Evolutionary conservation across 1,284 basidiomycete genomes (phyloP).

Genomic region (Bjerkandera adusta): DNA sequence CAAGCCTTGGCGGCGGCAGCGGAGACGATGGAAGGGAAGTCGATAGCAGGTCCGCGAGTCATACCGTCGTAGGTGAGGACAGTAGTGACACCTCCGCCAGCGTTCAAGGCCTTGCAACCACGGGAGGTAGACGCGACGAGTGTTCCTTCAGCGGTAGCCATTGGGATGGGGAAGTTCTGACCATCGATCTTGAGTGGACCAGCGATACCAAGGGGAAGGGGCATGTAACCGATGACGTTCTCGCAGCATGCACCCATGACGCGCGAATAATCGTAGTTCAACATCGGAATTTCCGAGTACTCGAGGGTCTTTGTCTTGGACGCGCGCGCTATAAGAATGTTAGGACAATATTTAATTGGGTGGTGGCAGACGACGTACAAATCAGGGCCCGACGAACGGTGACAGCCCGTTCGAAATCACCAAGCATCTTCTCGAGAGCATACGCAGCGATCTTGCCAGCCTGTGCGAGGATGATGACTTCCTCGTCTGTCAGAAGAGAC

Average conservation of each 20-base stretch:
- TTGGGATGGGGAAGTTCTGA: constrained; percentile 86
- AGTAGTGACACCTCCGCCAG: constrained; percentile 93
- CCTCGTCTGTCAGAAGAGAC: constrained; percentile 84
- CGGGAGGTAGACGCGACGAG: constrained; percentile 97
- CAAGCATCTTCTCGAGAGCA: constrained; percentile 91
- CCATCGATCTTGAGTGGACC: constrained; percentile 95
- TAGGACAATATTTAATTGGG: constrained; percentile 9
- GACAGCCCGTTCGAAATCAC: constrained; percentile 87
- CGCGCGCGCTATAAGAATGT: constrained; percentile 64
- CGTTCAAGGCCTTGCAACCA: constrained; percentile 97
- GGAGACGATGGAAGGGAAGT: constrained; percentile 83
- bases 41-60: constrained; percentile 97
- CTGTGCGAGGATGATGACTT: constrained; percentile 87
- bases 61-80: constrained; percentile 94
- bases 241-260: constrained; percentile 99
- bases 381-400: constrained; percentile 86
- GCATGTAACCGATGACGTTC: constrained; percentile 98
- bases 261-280: constrained; percentile 90
- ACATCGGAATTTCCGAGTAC: constrained; percentile 78
- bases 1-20: constrained; percentile 87
- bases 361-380: constrained; percentile 52
- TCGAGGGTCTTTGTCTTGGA: constrained; percentile 88
- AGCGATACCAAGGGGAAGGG: constrained; percentile 94
- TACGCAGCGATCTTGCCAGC: constrained; percentile 94
- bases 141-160: constrained; percentile 99